Evolutionary conservation across 164 flowering plant species (phyloP).

Genomic region (Sedum album): DNA sequence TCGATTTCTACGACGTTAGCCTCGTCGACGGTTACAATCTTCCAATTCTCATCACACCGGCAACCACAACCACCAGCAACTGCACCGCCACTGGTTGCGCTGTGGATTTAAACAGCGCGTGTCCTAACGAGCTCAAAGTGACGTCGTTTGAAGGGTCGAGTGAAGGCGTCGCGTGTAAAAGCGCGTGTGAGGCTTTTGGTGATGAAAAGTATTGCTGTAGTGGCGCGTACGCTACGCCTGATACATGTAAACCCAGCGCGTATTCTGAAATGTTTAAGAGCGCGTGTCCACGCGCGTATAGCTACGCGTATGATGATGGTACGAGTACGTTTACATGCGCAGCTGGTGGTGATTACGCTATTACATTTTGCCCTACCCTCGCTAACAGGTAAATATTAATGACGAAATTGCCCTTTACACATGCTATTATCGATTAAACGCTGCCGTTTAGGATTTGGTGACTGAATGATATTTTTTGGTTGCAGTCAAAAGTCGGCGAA

Average conservation of each 20-base stretch:
- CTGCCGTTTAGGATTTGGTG: not conserved
- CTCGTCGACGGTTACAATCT: slow-evolving; percentile 77
- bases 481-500: slow-evolving; percentile 6
- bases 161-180: slow-evolving; percentile 38
- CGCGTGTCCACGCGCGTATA: slow-evolving; percentile 50
- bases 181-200: slow-evolving; percentile 54
- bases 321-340: slow-evolving; percentile 55
- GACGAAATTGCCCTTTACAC: not conserved
- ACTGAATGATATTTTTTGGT: not conserved
- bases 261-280: slow-evolving; percentile 39
- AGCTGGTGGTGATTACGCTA: slow-evolving; percentile 28
- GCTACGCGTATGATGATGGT: slow-evolving; percentile 54
- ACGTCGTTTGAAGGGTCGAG: slow-evolving; percentile 12
- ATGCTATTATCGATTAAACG: not conserved
- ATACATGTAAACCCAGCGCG: slow-evolving; percentile 34
- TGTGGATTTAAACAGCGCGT: slow-evolving; percentile 32
- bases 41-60: slow-evolving; percentile 39
- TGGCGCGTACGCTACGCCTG: slow-evolving; percentile 38
- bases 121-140: slow-evolving; percentile 44
- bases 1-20: slow-evolving; percentile 66
- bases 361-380: slow-evolving; percentile 40
- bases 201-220: slow-evolving; percentile 44
- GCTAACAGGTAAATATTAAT: not conserved
- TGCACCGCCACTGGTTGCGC: slow-evolving; percentile 35
- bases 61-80: slow-evolving; percentile 21